phyloP scores from a whole-genome alignment of 345 rosid genomes.

The Lepidium sativum region DNA sequence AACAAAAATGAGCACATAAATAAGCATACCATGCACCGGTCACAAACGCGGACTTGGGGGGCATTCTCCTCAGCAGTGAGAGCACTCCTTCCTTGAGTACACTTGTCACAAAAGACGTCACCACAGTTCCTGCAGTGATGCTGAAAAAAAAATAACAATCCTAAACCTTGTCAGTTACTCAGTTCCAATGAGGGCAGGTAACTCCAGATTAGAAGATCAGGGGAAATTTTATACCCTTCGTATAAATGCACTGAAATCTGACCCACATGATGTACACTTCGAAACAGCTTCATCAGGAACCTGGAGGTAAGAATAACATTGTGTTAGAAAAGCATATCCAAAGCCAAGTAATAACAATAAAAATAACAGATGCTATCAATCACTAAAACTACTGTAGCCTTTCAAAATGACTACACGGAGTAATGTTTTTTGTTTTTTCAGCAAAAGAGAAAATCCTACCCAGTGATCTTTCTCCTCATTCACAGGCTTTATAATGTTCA shows the following conservation, averaged over 20 bases:
- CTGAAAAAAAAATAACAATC: constrained; percentile 34
- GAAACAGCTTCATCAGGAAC: constrained; percentile 94
- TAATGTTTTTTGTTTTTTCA: not conserved
- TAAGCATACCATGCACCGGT: constrained; percentile 76
- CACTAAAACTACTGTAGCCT: constrained; percentile 1
- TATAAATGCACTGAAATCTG: constrained; percentile 85
- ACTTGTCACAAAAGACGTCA: constrained; percentile 97
- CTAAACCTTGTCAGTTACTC: not conserved
- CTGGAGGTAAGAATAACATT: constrained; percentile 24
- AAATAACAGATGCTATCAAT: not conserved
- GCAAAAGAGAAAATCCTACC: constrained; percentile 25
- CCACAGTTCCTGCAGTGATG: constrained; percentile 99
- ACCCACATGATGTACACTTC: constrained; percentile 73
- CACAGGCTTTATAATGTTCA: constrained; percentile 80
- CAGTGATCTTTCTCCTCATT: constrained; percentile 97
- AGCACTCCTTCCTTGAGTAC: constrained; percentile 88
- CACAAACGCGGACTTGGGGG: constrained; percentile 93
- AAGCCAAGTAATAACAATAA: not conserved
- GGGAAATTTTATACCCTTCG: constrained; percentile 46
- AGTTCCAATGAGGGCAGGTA: not conserved
- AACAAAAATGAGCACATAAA: not conserved
- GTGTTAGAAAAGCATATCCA: not conserved
- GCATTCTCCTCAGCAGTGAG: constrained; percentile 94
- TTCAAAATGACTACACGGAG: not conserved
- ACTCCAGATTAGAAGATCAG: not conserved